A percentile compares a stretch with the other conserved stretches of the same genome.
phyloP scores from a whole-genome alignment of 352 stramenopile species.

The Pelagophyceae sp. region DNA sequence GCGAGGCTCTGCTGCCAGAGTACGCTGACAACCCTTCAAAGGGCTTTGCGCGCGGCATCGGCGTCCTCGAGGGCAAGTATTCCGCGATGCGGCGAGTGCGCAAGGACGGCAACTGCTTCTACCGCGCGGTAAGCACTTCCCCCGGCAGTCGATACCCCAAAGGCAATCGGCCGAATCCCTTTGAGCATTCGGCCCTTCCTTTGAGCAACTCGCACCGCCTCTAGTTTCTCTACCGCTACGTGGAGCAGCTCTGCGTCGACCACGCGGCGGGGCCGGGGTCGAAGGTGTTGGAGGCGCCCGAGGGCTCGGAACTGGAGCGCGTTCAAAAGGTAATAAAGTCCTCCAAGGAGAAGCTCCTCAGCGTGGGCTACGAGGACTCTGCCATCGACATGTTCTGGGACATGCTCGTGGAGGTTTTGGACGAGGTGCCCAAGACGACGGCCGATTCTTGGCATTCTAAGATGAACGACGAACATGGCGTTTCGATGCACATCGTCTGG shows the following conservation, averaged over 20 bases:
- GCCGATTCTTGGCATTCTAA: slow-evolving; percentile 34
- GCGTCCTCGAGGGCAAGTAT: neutral
- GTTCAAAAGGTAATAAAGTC: neutral
- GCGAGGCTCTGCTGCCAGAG: neutral
- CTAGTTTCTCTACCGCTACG: slow-evolving; percentile 21
- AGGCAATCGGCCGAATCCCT: no score
- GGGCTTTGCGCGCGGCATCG: slow-evolving; percentile 12
- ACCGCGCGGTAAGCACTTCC: no score
- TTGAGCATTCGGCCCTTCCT: neutral
- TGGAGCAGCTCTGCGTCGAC: slow-evolving; percentile 16
- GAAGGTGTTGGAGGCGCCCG: no score
- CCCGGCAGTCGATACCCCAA: no score
- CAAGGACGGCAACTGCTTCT: slow-evolving; percentile 28
- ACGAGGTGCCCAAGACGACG: slow-evolving; percentile 22
- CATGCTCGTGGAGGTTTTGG: slow-evolving; percentile 67
- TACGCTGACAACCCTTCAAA: slow-evolving; percentile 1
- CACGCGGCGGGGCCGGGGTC: no score
- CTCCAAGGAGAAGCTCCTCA: neutral
- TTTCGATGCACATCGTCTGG: slow-evolving; percentile 54
- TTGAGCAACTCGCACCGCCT: neutral
- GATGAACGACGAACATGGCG: slow-evolving; percentile 51
- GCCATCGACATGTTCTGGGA: slow-evolving; percentile 85
- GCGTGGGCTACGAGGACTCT: slow-evolving; percentile 70
- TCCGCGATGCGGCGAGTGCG: slow-evolving; percentile 13
- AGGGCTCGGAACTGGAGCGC: slow-evolving; percentile 6